These are phyloP conservation scores for Digitaria exilis DNA, from an alignment of 202 grass and related monocot genomes.

Conservation along the genomic window DNA sequence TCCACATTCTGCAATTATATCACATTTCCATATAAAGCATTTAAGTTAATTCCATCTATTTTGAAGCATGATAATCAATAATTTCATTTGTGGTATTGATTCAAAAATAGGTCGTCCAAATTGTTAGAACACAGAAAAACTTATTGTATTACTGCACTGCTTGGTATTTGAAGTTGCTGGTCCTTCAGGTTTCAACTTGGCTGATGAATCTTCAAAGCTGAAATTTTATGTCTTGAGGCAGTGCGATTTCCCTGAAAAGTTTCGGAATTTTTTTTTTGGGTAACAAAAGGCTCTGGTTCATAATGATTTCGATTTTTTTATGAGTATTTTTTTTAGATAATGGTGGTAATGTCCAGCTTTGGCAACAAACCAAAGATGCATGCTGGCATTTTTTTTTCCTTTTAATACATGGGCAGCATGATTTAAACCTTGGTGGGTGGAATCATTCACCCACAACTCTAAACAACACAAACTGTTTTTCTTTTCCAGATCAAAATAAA, in stretches of 20 bases:
- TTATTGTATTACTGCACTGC: background rate
- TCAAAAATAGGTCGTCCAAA: background rate
- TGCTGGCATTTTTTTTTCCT: background rate
- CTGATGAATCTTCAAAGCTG: background rate
- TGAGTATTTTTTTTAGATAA: background rate
- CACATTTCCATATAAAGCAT: background rate
- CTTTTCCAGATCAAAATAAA: background rate
- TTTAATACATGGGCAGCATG: background rate
- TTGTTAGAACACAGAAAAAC: background rate
- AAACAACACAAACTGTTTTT: background rate
- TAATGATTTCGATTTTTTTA: background rate
- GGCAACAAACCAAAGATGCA: background rate
- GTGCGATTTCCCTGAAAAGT: background rate
- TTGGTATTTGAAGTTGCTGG: background rate
- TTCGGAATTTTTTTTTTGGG: background rate
- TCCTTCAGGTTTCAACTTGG: background rate
- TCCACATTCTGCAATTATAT: background rate
- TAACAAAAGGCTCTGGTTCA: background rate
- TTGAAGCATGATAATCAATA: background rate
- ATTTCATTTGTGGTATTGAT: background rate
- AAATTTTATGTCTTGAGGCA: background rate
- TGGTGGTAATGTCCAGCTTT: background rate
- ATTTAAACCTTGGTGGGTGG: background rate
- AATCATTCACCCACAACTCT: background rate
- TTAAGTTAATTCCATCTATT: constrained; percentile 3